These are phyloP conservation scores for Carallia brachiata DNA, from an alignment of 345 rosid genomes.

Conservation along the genomic window DNA sequence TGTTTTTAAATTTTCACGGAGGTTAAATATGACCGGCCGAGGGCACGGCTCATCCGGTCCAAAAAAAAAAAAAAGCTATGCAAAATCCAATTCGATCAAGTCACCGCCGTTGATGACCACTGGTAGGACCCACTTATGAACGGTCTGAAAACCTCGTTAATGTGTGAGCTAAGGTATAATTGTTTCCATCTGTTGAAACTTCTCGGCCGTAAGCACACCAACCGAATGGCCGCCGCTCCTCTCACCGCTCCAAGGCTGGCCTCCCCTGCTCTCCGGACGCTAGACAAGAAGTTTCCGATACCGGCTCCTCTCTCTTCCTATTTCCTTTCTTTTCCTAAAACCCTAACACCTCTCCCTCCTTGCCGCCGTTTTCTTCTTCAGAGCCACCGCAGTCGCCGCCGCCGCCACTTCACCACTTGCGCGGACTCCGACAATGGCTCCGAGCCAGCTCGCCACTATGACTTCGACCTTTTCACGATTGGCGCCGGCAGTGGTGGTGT, in stretches of 20 bases:
- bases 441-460: constrained; percentile 53
- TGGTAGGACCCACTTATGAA: too few species aligned
- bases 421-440: constrained; percentile 63
- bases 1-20: too few species aligned
- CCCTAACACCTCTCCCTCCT: constrained; percentile 31
- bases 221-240: constrained; percentile 40
- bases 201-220: background rate
- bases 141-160: too few species aligned
- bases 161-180: too few species aligned
- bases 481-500: constrained; percentile 98
- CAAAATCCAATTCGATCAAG: too few species aligned
- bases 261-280: constrained; percentile 48
- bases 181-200: too few species aligned
- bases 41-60: too few species aligned
- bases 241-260: constrained; percentile 62
- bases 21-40: too few species aligned
- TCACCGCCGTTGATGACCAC: too few species aligned
- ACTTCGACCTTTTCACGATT: constrained; percentile 91
- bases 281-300: constrained; percentile 39
- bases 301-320: constrained; percentile 25
- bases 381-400: constrained; percentile 13
- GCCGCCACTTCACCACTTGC: constrained; percentile 46
- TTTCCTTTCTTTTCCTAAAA: constrained; percentile 30
- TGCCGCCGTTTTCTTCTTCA: constrained; percentile 18
- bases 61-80: too few species aligned